phyloP scores from a whole-genome alignment of 257 asterid genomes.

The Ilex asprella region DNA sequence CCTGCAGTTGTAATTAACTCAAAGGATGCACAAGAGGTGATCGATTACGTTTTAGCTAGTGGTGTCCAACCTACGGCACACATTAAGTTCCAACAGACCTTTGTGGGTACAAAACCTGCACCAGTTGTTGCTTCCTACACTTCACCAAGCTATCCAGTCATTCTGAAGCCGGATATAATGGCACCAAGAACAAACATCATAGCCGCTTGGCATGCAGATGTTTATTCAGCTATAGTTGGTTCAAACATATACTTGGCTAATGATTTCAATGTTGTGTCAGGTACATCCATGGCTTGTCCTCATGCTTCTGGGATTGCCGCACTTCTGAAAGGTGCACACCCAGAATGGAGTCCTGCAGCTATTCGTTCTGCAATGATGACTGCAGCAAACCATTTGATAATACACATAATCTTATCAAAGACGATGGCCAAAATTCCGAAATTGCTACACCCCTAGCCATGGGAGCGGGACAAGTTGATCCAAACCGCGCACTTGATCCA shows the following conservation, averaged over 20 bases:
- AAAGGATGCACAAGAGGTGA: slow-evolving; percentile 5
- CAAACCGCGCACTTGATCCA: slow-evolving; percentile 38
- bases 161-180: slow-evolving; percentile 37
- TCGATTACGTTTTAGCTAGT: slow-evolving; percentile 8
- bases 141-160: not conserved
- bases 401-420: slow-evolving; percentile 12
- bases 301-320: slow-evolving; percentile 40
- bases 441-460: slow-evolving; percentile 31
- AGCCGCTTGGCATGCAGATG: slow-evolving; percentile 25
- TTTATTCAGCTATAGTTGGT: not conserved
- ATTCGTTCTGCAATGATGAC: slow-evolving; percentile 40
- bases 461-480: slow-evolving; percentile 43
- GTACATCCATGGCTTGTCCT: slow-evolving; percentile 46
- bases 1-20: slow-evolving; percentile 21
- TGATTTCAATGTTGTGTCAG: slow-evolving; percentile 12
- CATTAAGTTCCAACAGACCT: slow-evolving; percentile 27
- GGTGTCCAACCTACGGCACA: slow-evolving; percentile 1
- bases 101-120: slow-evolving; percentile 20
- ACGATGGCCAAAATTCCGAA: slow-evolving; percentile 2
- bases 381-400: slow-evolving; percentile 32
- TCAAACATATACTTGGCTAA: slow-evolving; percentile 7
- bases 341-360: slow-evolving; percentile 41
- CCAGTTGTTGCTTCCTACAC: slow-evolving; percentile 21
- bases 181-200: slow-evolving; percentile 32
- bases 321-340: slow-evolving; percentile 35